These are phyloP conservation scores for Mucor ambiguus DNA, from an alignment of 371 early-diverging fungal genomes.

Conservation along the genomic window DNA sequence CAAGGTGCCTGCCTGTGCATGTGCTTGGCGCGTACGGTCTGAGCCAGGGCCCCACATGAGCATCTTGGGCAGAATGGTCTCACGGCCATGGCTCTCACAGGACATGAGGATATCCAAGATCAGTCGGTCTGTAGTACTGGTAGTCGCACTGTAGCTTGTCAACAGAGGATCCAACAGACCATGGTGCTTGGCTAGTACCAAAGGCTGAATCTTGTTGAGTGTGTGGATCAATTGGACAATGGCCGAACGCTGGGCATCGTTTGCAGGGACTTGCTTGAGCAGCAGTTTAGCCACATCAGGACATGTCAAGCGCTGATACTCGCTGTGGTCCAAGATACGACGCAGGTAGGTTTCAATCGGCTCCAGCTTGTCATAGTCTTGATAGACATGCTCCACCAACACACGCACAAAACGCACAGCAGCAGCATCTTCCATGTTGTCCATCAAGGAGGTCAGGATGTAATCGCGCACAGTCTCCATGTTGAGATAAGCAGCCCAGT, in stretches of 20 bases:
- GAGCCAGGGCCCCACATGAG: slow-evolving; percentile 62
- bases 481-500: slow-evolving; percentile 24
- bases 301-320: slow-evolving; percentile 35
- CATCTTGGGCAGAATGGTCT: slow-evolving; percentile 50
- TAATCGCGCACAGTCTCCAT: slow-evolving; percentile 48
- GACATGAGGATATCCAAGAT: slow-evolving; percentile 52
- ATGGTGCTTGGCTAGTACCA: slow-evolving; percentile 39
- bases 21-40: slow-evolving; percentile 45
- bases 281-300: slow-evolving; percentile 24
- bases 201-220: slow-evolving; percentile 52
- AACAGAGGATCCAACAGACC: slow-evolving; percentile 56
- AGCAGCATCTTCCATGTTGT: slow-evolving; percentile 39
- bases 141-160: slow-evolving; percentile 62
- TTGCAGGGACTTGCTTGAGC: slow-evolving; percentile 10
- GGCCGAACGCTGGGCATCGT: slow-evolving; percentile 41
- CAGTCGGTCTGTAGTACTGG: slow-evolving; percentile 48
- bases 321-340: slow-evolving; percentile 42
- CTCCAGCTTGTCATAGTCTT: slow-evolving; percentile 31
- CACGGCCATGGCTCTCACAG: slow-evolving; percentile 50
- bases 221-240: slow-evolving; percentile 50
- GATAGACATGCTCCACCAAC: slow-evolving; percentile 35
- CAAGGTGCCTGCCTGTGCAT: slow-evolving; percentile 44
- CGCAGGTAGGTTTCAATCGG: slow-evolving; percentile 49
- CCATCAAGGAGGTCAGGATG: slow-evolving; percentile 44
- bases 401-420: slow-evolving; percentile 37